These are phyloP conservation scores for Ophiostoma piceae DNA, from an alignment of 2,329 filamentous ascomycete species.

Conservation along the genomic window DNA sequence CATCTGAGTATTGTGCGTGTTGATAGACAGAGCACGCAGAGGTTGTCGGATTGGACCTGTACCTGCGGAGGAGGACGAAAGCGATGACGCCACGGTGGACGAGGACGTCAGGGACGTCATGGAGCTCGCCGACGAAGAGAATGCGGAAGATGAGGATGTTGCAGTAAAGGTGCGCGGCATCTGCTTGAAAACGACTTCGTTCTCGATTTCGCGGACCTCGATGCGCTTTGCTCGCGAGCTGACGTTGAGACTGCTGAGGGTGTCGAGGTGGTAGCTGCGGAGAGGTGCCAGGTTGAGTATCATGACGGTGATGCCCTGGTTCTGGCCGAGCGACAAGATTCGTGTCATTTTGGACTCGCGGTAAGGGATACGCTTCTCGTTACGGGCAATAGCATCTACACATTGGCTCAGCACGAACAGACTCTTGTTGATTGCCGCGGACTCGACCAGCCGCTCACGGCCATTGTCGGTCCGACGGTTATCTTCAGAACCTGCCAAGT, in stretches of 20 bases:
- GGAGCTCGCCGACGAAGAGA: constrained; percentile 33
- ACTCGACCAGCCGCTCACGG: constrained; percentile 88
- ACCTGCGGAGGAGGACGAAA: constrained; percentile 31
- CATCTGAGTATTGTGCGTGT: constrained; percentile 67
- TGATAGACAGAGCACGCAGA: constrained; percentile 63
- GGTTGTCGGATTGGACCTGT: constrained; percentile 61
- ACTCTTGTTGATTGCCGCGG: constrained; percentile 95
- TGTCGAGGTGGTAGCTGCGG: constrained; percentile 90
- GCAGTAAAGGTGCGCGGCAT: constrained; percentile 45
- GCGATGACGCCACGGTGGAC: constrained; percentile 58
- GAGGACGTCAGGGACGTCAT: constrained; percentile 55
- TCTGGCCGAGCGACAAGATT: constrained; percentile 86
- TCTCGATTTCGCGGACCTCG: constrained; percentile 91
- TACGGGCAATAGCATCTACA: constrained; percentile 82
- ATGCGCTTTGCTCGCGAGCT: constrained; percentile 95
- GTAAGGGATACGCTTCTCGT: constrained; percentile 77
- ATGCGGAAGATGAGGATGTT: background rate
- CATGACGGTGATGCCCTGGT: constrained; percentile 94
- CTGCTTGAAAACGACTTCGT: constrained; percentile 83
- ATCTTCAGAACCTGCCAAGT: constrained; percentile 91
- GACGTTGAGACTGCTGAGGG: constrained; percentile 87
- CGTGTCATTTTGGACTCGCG: constrained; percentile 96
- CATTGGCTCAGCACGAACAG: constrained; percentile 92
- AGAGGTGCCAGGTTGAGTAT: constrained; percentile 88
- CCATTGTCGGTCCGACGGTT: constrained; percentile 91